Percentiles rank a stretch among this genome's conserved stretches.
phyloP scores from a whole-genome alignment of 169 alveolate species.

The Eimeria sp. region DNA sequence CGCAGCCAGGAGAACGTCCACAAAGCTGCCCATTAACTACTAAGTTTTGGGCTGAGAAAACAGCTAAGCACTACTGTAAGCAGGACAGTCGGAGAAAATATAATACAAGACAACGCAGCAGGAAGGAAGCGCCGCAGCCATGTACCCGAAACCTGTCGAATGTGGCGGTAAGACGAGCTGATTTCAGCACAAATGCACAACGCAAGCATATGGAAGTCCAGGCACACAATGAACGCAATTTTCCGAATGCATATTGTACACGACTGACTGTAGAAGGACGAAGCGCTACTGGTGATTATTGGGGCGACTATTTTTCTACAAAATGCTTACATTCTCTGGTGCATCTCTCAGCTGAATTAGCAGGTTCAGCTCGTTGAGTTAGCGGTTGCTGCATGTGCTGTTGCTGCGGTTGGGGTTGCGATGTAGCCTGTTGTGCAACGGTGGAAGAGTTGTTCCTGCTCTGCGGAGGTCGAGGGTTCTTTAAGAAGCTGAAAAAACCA shows the following conservation, averaged over 20 bases:
- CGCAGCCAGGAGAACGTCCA: neutral
- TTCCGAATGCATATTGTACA: neutral
- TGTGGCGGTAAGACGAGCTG: conserved; percentile 52
- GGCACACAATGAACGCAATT: neutral
- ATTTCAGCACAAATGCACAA: conserved; percentile 21
- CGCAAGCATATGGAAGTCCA: neutral
- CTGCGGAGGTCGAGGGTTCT: conserved; percentile 65
- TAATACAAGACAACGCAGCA: neutral
- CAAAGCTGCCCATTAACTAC: conserved; percentile 5
- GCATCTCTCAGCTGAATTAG: conserved; percentile 27
- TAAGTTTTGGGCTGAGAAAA: neutral
- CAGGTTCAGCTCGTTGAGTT: conserved; percentile 15
- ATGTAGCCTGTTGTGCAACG: neutral
- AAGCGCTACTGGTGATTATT: neutral
- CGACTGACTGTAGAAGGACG: neutral
- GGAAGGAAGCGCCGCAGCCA: neutral
- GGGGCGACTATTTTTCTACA: neutral
- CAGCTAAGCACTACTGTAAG: neutral
- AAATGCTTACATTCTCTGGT: conserved; percentile 28
- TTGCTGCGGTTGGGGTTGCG: conserved; percentile 60
- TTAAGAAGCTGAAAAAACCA: conserved; percentile 70
- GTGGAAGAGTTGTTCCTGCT: conserved; percentile 44
- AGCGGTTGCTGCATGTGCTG: conserved; percentile 44
- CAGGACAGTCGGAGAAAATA: neutral
- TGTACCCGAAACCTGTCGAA: conserved; percentile 41